Evolutionary conservation across 768 basidiomycete species (phyloP), one percentile per base, ranked within the genome.

Genomic region (Pseudohyphozyma bogoriensis): DNA sequence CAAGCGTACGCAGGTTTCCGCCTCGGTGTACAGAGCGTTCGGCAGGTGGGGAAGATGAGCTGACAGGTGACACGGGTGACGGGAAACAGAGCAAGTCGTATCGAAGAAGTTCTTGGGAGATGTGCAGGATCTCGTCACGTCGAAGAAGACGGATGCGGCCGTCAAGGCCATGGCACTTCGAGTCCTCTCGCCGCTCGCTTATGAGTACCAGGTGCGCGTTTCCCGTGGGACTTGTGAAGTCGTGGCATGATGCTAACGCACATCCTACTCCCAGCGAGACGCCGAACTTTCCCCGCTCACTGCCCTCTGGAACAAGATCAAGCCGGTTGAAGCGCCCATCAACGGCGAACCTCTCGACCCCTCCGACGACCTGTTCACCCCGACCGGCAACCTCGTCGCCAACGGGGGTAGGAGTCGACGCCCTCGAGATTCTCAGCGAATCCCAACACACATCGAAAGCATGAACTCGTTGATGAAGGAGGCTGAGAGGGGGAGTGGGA

Each of bases 71-170:
- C 37, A 13, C 26, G 31, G 47, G 22, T 6, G 47, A 1, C 7
- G 5, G 3, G 9, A n/a, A 8, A 13, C 52, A 68, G 62, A 61
- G 11, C 58, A 67, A 40, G 50, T 69, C 36, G 66, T 59, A 16
- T 40, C 53, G 13, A 65, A 67, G 32, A 69, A 69, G 59, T 69
- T 69, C 59, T 29, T 67, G 18, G 24, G 40, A 20, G 58, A 59
- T 7, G 15, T 67, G 15, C 39, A 45, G 16, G 61, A 55, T 28
- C 52, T 65, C 28, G 52, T 55, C 24, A 20, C 47, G 22, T 33
- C 40, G 22, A 55, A 54, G 29, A 63, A 63, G 42, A 58, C 56
- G 6, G 56, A 65, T 10, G 54, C 66, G 3, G 26, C 28, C 10
- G 64, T 65, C 31, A 56, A 55, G 15, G 61, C 46, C 12, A 69